These are phyloP conservation scores for Penicillium coffeae DNA, from an alignment of 495 filamentous ascomycete genomes.

Conservation along the genomic window DNA sequence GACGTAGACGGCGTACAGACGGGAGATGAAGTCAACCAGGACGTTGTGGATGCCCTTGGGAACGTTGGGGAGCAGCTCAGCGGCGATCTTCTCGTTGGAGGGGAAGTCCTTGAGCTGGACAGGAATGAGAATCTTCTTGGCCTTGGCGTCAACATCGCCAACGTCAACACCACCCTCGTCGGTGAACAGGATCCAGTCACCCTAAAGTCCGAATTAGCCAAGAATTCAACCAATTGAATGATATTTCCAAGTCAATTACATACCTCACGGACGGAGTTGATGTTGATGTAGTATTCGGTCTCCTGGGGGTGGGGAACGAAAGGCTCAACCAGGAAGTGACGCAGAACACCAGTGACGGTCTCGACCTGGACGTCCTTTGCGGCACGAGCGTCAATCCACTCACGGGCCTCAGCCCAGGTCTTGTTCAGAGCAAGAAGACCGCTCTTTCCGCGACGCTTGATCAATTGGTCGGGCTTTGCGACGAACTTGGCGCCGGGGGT, in stretches of 20 bases:
- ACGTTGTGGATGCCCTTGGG: slow-evolving; percentile 95
- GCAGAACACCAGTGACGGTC: slow-evolving; percentile 80
- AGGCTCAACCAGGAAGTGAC: slow-evolving; percentile 96
- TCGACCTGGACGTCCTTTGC: slow-evolving; percentile 91
- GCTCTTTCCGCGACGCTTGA: slow-evolving; percentile 98
- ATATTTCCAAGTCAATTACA: slow-evolving; percentile 28
- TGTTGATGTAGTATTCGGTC: slow-evolving; percentile 99
- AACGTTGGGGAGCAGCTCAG: slow-evolving; percentile 81
- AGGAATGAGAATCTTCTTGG: slow-evolving; percentile 95
- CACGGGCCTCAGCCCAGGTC: slow-evolving; percentile 86
- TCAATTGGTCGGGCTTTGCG: slow-evolving; percentile 98
- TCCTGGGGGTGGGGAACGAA: slow-evolving; percentile 91
- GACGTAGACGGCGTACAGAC: slow-evolving; percentile 95
- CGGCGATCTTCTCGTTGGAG: slow-evolving; percentile 90
- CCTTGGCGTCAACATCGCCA: slow-evolving; percentile 98
- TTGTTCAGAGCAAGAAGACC: slow-evolving; percentile 96
- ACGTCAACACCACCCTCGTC: slow-evolving; percentile 99
- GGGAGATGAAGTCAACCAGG: slow-evolving; percentile 94
- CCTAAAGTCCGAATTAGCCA: slow-evolving; percentile 53
- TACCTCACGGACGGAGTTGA: slow-evolving; percentile 87
- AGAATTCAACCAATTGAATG: neutral
- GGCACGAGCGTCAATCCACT: slow-evolving; percentile 89
- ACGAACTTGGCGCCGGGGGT: slow-evolving; percentile 82
- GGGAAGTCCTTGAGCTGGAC: slow-evolving; percentile 94
- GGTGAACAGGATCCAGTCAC: slow-evolving; percentile 99